phyloP scores from a whole-genome alignment of 257 asterid species.

The Jaltomata sinuosa region DNA sequence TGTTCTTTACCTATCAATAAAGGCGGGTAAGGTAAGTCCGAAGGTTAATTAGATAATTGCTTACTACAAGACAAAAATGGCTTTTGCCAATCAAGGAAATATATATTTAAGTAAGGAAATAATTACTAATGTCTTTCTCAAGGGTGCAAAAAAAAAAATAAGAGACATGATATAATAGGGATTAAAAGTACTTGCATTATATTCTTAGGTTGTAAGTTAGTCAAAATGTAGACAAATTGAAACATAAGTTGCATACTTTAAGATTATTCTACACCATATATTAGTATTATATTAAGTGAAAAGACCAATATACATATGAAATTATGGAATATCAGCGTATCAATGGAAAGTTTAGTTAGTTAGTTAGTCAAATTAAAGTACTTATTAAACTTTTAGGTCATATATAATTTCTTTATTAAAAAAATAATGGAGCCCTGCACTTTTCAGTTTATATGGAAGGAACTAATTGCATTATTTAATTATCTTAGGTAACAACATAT shows the following conservation, averaged over 20 bases:
- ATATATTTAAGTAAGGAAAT: too few species aligned
- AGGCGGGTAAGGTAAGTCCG: too few species aligned
- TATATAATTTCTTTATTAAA: not conserved
- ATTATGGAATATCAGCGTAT: not conserved
- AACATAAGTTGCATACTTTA: not conserved
- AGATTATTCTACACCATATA: not conserved
- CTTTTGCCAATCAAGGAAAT: too few species aligned
- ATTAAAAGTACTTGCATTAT: not conserved
- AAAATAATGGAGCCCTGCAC: not conserved
- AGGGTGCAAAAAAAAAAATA: not conserved
- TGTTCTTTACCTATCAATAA: constrained; percentile 31
- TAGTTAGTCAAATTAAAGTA: not conserved
- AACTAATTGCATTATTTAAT: not conserved
- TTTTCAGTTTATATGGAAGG: not conserved
- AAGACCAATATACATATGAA: not conserved
- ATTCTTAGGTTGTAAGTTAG: not conserved
- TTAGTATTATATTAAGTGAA: not conserved
- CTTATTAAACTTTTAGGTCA: not conserved
- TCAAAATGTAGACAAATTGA: not conserved
- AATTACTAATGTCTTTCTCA: not conserved
- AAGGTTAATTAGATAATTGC: too few species aligned
- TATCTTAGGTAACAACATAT: not conserved
- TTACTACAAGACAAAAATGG: too few species aligned
- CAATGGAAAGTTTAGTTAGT: not conserved
- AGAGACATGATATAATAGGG: not conserved